These are phyloP conservation scores for Boletus rubescentipes DNA, from an alignment of 768 basidiomycete genomes.

Conservation along the genomic window DNA sequence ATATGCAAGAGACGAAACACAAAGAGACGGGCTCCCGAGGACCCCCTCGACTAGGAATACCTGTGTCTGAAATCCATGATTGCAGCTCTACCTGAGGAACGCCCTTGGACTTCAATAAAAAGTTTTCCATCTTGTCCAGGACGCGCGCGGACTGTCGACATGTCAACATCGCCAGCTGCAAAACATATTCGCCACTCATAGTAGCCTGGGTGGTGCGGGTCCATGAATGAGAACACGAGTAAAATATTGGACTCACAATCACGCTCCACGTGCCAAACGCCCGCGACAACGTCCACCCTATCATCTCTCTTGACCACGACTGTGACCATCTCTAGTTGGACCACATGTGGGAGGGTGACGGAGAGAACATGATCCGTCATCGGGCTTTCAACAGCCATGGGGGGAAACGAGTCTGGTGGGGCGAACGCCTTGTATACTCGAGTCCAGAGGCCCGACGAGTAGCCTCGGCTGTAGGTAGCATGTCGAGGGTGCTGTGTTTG, in stretches of 20 bases:
- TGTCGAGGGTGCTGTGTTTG: slow-evolving; percentile 29
- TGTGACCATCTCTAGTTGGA: slow-evolving; percentile 63
- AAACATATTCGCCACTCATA: slow-evolving; percentile 63
- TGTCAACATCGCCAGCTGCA: slow-evolving; percentile 52
- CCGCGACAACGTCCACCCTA: slow-evolving; percentile 55
- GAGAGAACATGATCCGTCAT: slow-evolving; percentile 42
- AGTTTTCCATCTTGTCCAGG: slow-evolving; percentile 47
- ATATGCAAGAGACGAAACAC: slow-evolving; percentile 11
- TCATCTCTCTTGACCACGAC: slow-evolving; percentile 60
- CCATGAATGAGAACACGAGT: slow-evolving; percentile 1
- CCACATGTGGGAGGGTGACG: slow-evolving; percentile 47
- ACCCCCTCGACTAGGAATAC: slow-evolving; percentile 17
- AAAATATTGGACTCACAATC: slow-evolving; percentile 47
- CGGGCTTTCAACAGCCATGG: slow-evolving; percentile 45
- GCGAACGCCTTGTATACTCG: slow-evolving; percentile 26
- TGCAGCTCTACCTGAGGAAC: slow-evolving; percentile 26
- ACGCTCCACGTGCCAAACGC: slow-evolving; percentile 59
- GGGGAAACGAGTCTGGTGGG: slow-evolving; percentile 37
- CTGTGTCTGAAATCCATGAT: slow-evolving; percentile 31
- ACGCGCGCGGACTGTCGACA: slow-evolving; percentile 50
- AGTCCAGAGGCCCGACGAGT: slow-evolving; percentile 22
- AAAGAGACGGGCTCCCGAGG: slow-evolving; percentile 1
- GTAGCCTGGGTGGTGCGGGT: slow-evolving; percentile 41
- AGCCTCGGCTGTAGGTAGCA: slow-evolving; percentile 33
- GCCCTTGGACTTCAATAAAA: slow-evolving; percentile 44